Evolutionary conservation across 208 protist species (phyloP), one percentile per base, ranked within the genome.

Genomic region (Jaenimonas drosophilae): DNA sequence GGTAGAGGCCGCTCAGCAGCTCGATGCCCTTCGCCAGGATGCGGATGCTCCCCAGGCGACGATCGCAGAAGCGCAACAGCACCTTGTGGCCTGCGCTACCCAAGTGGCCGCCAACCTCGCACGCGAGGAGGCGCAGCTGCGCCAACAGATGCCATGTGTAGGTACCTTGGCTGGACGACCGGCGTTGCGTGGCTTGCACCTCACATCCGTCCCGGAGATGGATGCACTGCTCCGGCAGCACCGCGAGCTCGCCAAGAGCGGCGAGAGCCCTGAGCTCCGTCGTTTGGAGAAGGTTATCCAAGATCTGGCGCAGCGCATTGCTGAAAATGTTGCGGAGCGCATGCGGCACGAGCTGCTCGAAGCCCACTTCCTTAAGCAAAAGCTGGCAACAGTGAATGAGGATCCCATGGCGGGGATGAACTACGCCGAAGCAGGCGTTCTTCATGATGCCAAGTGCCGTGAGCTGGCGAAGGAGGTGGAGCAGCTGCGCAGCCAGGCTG

Each of bases 401-500:
- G 65, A 75, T 54, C 65, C 63, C 49, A 58, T 54, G 27, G 29
- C 27, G 11, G 66, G 71, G 25, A 37, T 76, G 29, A 34, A 53
- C 41, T 53, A 71, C 9, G 61, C 38, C 14, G 66, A 68, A 30
- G 61, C 63, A 3, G 63, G 59, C 25, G 54, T 76, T 28, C 14
- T 65, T 42, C 32, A 55, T 23, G 60, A 76, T 54, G 36, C 62
- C 39, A 59, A 55, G 63, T 81, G 76, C 54, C 57, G 72, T 34
- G 43, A 45, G n/a, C 38, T 64, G 36, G 52, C 67, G 21, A 73
- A 61, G n/a, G n/a, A n/a, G n/a, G n/a, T n/a, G n/a, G n/a, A 11
- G 6, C 37, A 17, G 37, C 16, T 42, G 9, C 37, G 37, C 37
- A 42, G 7, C 19, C 37, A 42, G n/a, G 37, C 37, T 20, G 37